Conservation (phyloP, 352 stramenopile genomes). For the Blastocystis sp. region DNA sequence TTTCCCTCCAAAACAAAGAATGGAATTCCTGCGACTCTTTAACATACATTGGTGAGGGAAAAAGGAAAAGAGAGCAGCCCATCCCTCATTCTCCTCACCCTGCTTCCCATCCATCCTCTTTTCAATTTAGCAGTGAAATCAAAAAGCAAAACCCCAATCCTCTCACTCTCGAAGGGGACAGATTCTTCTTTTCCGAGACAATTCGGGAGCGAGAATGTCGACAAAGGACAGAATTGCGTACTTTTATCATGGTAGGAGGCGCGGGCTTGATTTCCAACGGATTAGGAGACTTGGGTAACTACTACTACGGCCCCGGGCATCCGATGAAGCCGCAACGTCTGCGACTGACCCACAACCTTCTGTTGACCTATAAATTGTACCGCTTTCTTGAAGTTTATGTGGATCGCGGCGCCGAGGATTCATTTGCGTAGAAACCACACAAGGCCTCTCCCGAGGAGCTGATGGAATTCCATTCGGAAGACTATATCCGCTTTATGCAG, state of each 20-base stretch:
- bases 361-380: constrained; percentile 96
- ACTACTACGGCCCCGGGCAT: constrained; percentile 92
- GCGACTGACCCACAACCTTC: constrained; percentile 93
- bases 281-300: constrained; percentile 88
- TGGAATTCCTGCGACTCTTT: no score
- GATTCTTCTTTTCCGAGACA: neutral
- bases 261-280: neutral
- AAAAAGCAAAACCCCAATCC: no score
- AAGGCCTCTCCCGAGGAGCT: constrained; percentile 84
- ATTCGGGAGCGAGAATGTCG: constrained; percentile 17
- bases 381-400: constrained; percentile 96
- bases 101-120: no score
- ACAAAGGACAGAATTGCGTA: constrained; percentile 63
- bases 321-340: constrained; percentile 89
- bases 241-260: constrained; percentile 73
- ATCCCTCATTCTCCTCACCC: no score
- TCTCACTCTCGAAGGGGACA: no score
- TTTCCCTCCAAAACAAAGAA: no score
- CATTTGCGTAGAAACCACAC: constrained; percentile 74
- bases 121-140: no score
- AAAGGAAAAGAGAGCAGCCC: no score
- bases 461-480: constrained; percentile 89
- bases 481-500: constrained; percentile 96
- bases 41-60: no score
- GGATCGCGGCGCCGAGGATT: constrained; percentile 57